phyloP scores from a whole-genome alignment of 2,329 filamentous ascomycete species.

The Ceratocystiopsis brevicomis region DNA sequence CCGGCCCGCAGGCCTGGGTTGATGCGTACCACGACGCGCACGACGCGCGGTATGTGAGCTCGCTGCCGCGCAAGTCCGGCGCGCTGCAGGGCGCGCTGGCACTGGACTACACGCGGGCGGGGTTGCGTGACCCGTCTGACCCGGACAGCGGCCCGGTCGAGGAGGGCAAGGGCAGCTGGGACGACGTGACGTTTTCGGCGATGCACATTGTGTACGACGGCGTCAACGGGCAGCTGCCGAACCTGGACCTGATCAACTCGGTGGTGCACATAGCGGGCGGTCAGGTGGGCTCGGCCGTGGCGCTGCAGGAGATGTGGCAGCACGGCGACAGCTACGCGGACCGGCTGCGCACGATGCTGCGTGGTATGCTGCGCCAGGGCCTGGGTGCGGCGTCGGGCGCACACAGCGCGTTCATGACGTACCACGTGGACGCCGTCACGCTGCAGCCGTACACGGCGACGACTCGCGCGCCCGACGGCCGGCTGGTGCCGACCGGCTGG shows the following conservation, averaged over 20 bases:
- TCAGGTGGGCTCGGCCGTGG: conserved; percentile 77
- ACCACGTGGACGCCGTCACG: conserved; percentile 92
- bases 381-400: conserved; percentile 76
- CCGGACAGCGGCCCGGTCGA: neutral
- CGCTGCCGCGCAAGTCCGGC: conserved; percentile 76
- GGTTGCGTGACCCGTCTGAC: neutral
- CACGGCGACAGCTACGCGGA: conserved; percentile 71
- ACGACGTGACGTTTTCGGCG: conserved; percentile 51
- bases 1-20: conserved; percentile 89
- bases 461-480: conserved; percentile 22
- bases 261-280: conserved; percentile 71
- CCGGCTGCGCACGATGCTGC: conserved; percentile 70
- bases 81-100: conserved; percentile 82
- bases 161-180: neutral
- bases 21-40: conserved; percentile 93
- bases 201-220: conserved; percentile 90
- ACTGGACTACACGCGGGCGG: conserved; percentile 78
- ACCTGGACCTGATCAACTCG: conserved; percentile 89
- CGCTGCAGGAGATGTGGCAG: conserved; percentile 69
- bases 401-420: conserved; percentile 91
- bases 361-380: conserved; percentile 83
- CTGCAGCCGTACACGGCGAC: conserved; percentile 48
- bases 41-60: conserved; percentile 46
- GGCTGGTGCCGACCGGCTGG: conserved; percentile 45
- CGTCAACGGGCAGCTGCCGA: conserved; percentile 85